A percentile compares a stretch with the other conserved stretches of the same genome.
Conservation (phyloP, 495 filamentous ascomycete species). For the Pseudevernia furfuracea region DNA sequence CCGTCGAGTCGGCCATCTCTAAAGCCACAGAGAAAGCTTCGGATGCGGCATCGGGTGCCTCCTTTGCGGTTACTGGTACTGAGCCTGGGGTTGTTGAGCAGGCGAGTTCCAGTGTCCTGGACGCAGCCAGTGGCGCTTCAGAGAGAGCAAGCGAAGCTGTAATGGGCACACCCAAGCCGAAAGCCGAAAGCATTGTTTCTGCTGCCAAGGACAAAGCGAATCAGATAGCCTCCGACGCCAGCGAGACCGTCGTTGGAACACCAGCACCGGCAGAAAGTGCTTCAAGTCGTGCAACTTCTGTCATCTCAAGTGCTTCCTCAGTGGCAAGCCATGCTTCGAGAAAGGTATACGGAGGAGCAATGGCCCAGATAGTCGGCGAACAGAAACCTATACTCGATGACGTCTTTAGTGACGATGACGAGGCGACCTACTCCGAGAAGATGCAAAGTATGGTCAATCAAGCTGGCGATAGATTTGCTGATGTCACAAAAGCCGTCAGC, state of each 20-base stretch:
- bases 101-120: slow-evolving; percentile 27
- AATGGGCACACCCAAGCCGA: slow-evolving; percentile 30
- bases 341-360: slow-evolving; percentile 47
- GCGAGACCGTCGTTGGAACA: slow-evolving; percentile 27
- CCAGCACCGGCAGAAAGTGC: slow-evolving; percentile 22
- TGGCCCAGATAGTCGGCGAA: slow-evolving; percentile 45
- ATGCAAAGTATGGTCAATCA: slow-evolving; percentile 45
- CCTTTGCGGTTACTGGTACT: slow-evolving; percentile 29
- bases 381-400: slow-evolving; percentile 48
- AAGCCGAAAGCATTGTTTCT: slow-evolving; percentile 32
- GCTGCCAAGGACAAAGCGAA: slow-evolving; percentile 25
- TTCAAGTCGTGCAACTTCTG: slow-evolving; percentile 23
- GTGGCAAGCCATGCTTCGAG: slow-evolving; percentile 30
- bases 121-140: slow-evolving; percentile 16
- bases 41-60: slow-evolving; percentile 31
- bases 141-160: slow-evolving; percentile 23
- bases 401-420: slow-evolving; percentile 40
- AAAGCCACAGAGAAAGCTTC: slow-evolving; percentile 28
- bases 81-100: slow-evolving; percentile 26
- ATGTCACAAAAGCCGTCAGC: slow-evolving; percentile 46
- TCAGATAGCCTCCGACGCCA: slow-evolving; percentile 23
- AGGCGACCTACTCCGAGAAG: slow-evolving; percentile 39
- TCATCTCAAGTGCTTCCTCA: slow-evolving; percentile 28
- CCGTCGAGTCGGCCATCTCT: slow-evolving; percentile 32
- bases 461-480: slow-evolving; percentile 43